These are phyloP conservation scores for Coemansia sp. DNA, from an alignment of 192 early-diverging fungal species.

Conservation along the genomic window DNA sequence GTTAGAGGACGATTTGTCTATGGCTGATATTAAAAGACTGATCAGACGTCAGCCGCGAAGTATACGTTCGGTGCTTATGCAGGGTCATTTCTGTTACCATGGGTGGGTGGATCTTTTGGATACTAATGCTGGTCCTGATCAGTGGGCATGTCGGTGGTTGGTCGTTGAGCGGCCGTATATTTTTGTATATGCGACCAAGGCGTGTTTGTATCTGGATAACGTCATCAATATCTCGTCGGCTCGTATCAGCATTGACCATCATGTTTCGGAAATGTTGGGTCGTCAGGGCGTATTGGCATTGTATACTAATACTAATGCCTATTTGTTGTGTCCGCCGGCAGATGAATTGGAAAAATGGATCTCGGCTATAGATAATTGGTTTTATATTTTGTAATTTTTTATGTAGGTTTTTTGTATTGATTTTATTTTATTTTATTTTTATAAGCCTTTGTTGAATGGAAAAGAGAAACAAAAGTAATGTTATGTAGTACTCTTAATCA, in stretches of 20 bases:
- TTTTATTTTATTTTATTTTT: conserved; percentile 16
- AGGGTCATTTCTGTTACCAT: conserved; percentile 27
- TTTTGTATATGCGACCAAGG: conserved; percentile 70
- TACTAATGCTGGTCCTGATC: conserved; percentile 41
- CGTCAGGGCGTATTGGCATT: conserved; percentile 33
- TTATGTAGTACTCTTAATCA: no score
- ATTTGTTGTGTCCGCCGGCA: conserved; percentile 32
- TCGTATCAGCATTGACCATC: conserved; percentile 22
- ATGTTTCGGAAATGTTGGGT: conserved; percentile 41
- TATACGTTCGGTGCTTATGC: conserved; percentile 26
- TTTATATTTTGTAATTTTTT: conserved; percentile 28
- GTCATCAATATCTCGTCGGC: conserved; percentile 79
- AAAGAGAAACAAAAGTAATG: no score
- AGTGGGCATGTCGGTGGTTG: conserved; percentile 80
- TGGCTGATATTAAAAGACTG: conserved; percentile 19
- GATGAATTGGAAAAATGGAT: conserved; percentile 48
- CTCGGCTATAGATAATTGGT: conserved; percentile 56
- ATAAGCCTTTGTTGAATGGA: neutral
- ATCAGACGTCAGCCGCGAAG: conserved; percentile 14
- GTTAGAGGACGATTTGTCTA: neutral
- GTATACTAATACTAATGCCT: conserved; percentile 44
- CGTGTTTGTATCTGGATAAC: conserved; percentile 68
- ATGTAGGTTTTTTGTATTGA: neutral
- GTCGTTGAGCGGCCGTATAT: conserved; percentile 76
- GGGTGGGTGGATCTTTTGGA: conserved; percentile 41